Conservation (phyloP, 2,329 filamentous ascomycete genomes). For the Ceratocystis albifundus region DNA sequence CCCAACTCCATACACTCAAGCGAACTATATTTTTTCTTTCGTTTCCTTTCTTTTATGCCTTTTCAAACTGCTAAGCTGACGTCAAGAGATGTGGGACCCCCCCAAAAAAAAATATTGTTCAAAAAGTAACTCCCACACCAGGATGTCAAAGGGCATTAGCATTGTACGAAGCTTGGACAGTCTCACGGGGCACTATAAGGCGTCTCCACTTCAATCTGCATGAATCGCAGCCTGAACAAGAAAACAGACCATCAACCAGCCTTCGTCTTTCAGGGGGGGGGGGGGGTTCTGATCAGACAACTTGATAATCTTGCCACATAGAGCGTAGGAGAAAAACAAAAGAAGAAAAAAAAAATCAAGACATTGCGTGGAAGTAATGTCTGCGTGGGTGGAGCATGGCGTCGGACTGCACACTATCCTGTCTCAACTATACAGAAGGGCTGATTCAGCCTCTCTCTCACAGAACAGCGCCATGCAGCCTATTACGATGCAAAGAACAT, state of each 20-base stretch:
- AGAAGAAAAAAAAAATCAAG: neutral
- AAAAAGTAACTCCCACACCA: neutral
- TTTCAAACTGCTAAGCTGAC: neutral
- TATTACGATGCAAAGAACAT: neutral
- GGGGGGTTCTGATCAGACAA: neutral
- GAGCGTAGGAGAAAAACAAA: neutral
- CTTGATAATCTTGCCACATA: neutral
- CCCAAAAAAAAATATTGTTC: neutral
- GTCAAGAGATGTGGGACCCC: neutral
- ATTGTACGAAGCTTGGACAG: slow-evolving; percentile 10
- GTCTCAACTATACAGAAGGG: neutral
- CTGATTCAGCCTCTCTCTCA: neutral
- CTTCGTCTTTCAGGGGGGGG: neutral
- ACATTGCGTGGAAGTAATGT: neutral
- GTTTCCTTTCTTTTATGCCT: neutral
- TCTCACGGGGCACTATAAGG: slow-evolving; percentile 1
- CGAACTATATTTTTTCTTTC: neutral
- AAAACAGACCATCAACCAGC: neutral
- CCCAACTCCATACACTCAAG: neutral
- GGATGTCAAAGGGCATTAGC: neutral
- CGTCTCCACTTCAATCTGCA: neutral
- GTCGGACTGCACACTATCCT: neutral
- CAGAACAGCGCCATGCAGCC: neutral
- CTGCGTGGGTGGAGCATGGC: neutral
- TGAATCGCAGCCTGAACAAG: slow-evolving; percentile 5